Conservation (phyloP, 352 stramenopile genomes). For the Globisporangium echinulatum region DNA sequence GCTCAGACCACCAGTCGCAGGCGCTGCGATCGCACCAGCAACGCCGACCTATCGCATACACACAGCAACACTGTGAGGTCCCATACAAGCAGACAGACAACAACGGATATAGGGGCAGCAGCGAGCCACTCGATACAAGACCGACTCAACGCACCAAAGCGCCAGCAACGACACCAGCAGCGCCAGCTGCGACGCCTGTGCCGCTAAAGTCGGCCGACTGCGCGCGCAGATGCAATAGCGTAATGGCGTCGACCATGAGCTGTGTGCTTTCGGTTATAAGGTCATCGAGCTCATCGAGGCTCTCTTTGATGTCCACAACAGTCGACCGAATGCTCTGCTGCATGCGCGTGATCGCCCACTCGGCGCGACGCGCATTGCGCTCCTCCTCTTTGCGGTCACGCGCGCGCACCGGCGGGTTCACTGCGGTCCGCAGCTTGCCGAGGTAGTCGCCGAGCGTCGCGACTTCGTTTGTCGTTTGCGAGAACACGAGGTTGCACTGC, state of each 20-base stretch:
- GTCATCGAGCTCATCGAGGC: conserved; percentile 72
- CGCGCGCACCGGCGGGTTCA: conserved; percentile 40
- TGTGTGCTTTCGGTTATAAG: conserved; percentile 75
- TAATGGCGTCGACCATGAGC: conserved; percentile 85
- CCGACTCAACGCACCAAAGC: conserved; percentile 35
- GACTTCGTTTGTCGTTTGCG: conserved; percentile 72
- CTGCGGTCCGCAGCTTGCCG: conserved; percentile 58
- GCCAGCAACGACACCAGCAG: conserved; percentile 73
- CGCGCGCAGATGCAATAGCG: conserved; percentile 72
- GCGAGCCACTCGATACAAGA: too few relatives aligned
- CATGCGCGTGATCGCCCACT: conserved; percentile 77
- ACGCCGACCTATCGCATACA: conserved; percentile 37
- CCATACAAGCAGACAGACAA: background rate
- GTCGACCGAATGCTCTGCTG: conserved; percentile 58
- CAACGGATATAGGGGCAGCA: too few relatives aligned
- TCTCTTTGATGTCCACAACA: conserved; percentile 64
- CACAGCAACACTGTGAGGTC: background rate
- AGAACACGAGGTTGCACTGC: conserved; percentile 78
- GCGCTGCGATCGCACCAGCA: conserved; percentile 66
- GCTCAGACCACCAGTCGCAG: conserved; percentile 74
- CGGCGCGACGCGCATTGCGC: conserved; percentile 54
- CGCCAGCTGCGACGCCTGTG: conserved; percentile 73
- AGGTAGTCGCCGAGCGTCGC: conserved; percentile 75
- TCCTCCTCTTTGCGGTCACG: conserved; percentile 72
- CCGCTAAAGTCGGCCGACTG: conserved; percentile 81